Evolutionary conservation across 2,329 filamentous ascomycete species (phyloP).

Genomic region (Calonectria pauciramosa): DNA sequence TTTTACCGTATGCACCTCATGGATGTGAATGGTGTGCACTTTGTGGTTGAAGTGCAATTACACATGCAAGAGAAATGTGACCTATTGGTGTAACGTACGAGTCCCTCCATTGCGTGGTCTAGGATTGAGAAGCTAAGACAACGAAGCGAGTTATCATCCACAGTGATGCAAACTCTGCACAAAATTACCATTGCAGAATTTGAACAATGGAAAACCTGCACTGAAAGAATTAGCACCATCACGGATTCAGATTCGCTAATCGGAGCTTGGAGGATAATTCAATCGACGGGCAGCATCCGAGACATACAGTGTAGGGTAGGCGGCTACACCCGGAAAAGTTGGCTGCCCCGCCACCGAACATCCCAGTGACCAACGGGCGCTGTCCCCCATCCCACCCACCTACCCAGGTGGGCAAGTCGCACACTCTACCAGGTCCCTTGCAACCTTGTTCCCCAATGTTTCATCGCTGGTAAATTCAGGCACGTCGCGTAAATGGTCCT

Average conservation of each 20-base stretch:
- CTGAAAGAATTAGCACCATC: background rate
- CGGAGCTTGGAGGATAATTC: background rate
- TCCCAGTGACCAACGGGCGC: conserved; percentile 1
- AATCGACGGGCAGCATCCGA: background rate
- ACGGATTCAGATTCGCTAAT: background rate
- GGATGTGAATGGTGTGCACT: background rate
- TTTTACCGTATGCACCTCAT: background rate
- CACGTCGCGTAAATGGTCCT: conserved; percentile 7
- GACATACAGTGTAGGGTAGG: background rate
- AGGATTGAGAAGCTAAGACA: background rate
- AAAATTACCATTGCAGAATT: background rate
- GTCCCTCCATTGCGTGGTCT: background rate
- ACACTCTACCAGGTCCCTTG: background rate
- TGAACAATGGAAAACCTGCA: background rate
- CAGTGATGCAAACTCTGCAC: accelerated
- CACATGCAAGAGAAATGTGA: background rate
- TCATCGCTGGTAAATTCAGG: background rate
- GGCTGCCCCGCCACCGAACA: background rate
- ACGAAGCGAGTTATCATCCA: background rate
- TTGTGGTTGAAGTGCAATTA: background rate
- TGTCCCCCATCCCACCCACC: background rate
- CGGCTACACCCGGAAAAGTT: background rate
- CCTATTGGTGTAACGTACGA: background rate
- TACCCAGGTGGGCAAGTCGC: background rate
- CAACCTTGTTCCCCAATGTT: background rate